A percentile compares a stretch with the other conserved stretches of the same genome.
These are phyloP conservation scores for Rhizoclosmatium sp. DNA, from an alignment of 192 early-diverging fungal genomes.

Conservation along the genomic window DNA sequence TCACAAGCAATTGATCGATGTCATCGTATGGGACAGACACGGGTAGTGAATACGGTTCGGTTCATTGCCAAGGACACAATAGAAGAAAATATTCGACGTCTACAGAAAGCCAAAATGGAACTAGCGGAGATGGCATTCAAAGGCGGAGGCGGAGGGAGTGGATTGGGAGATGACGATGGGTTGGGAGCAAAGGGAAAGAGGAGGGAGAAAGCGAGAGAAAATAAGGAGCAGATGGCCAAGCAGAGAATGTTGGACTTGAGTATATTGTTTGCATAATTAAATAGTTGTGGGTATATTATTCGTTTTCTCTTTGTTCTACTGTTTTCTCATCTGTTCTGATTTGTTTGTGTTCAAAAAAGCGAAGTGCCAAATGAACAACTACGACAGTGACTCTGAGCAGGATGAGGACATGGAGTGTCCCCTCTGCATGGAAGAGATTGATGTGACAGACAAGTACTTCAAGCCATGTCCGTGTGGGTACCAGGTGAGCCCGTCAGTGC, in stretches of 20 bases:
- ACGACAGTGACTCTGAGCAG: slow-evolving; percentile 26
- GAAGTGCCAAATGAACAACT: not conserved
- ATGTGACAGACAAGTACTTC: slow-evolving; percentile 95
- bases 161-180: slow-evolving; percentile 20
- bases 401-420: slow-evolving; percentile 97
- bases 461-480: slow-evolving; percentile 94
- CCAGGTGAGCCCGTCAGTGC: not conserved
- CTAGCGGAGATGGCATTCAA: slow-evolving; percentile 56
- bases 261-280: slow-evolving; percentile 33
- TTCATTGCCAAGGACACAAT: slow-evolving; percentile 62
- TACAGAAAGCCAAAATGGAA: slow-evolving; percentile 57
- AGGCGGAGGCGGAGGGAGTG: slow-evolving; percentile 25
- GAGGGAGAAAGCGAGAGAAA: slow-evolving; percentile 31
- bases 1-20: slow-evolving; percentile 68
- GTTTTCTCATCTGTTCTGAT: too few species aligned
- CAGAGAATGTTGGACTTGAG: slow-evolving; percentile 42
- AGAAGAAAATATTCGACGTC: slow-evolving; percentile 59
- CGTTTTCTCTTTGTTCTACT: too few species aligned
- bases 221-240: slow-evolving; percentile 30
- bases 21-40: slow-evolving; percentile 65
- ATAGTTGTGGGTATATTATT: too few species aligned
- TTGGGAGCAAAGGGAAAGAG: slow-evolving; percentile 36
- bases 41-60: slow-evolving; percentile 55
- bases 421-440: slow-evolving; percentile 98
- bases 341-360: not conserved